Percentiles rank a stretch among this genome's conserved stretches.
phyloP scores from a whole-genome alignment of 768 basidiomycete genomes.

The Termitomyces sp. region DNA sequence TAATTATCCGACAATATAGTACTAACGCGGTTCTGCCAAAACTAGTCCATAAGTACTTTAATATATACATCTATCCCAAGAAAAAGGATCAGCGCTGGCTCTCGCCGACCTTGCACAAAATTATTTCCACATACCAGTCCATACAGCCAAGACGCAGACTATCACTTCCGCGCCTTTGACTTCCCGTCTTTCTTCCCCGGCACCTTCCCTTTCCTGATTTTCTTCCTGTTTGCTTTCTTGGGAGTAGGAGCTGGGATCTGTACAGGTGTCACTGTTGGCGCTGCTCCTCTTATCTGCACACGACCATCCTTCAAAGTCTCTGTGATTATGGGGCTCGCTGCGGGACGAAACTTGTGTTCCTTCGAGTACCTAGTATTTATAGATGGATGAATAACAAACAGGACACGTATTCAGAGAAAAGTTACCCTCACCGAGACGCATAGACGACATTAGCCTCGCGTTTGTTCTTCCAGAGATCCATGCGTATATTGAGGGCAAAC shows the following conservation, averaged over 20 bases:
- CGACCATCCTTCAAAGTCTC: conserved; percentile 71
- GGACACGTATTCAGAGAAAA: background rate
- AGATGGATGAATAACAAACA: background rate
- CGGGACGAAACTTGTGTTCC: conserved; percentile 76
- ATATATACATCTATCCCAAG: background rate
- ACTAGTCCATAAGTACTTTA: background rate
- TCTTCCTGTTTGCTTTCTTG: conserved; percentile 16
- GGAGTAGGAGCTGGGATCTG: conserved; percentile 14
- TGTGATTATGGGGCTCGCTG: conserved; percentile 79
- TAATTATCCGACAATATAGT: background rate
- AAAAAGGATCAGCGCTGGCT: background rate
- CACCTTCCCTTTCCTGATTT: conserved; percentile 16
- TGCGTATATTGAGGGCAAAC: conserved; percentile 33
- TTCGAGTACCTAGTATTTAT: conserved; percentile 62
- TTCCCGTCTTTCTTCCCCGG: conserved; percentile 10
- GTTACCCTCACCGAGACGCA: conserved; percentile 51
- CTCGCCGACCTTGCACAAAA: background rate
- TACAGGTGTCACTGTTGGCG: conserved; percentile 30
- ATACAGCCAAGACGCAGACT: background rate
- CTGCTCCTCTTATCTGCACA: conserved; percentile 64
- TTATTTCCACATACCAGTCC: background rate
- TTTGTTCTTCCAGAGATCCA: conserved; percentile 18
- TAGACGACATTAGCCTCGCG: conserved; percentile 44
- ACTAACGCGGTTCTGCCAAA: background rate
- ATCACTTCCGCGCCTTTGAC: conserved; percentile 12